Evolutionary conservation across 768 basidiomycete species (phyloP), one percentile per base, ranked within the genome.

Genomic region (Pisolithus microcarpus): DNA sequence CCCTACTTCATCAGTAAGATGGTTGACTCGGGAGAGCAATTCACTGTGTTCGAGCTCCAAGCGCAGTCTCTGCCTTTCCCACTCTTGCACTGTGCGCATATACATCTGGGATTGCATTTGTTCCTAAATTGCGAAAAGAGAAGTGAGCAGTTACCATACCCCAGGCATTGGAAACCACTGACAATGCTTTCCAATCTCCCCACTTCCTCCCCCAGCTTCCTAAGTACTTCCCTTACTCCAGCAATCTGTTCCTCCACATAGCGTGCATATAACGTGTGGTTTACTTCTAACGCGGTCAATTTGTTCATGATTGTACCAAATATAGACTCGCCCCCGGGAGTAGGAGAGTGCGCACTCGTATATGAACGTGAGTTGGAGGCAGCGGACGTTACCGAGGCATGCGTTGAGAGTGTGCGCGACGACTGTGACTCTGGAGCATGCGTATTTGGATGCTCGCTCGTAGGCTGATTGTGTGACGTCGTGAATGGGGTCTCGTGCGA

Each of bases 231-330:
- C 5, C 90, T 72, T 18, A 96, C 78, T 28, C 81, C 79, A 13
- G 76, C 66, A 0, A 84, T 87, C 61, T 98, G 95, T 61, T 94
- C 91, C 58, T 93, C 92, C 11, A 96, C 83, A 62, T 96, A 98
- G 16, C 82, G 68, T 19, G 83, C 78, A 40, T 90, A 85, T 4
- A 97, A 74, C 0, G 90, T 90, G 43, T 92, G 87, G 58, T 94
- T 96, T 8, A 78, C 78, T 66, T 98, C 94, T 13, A 98, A 76
- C 6, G 81, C 79, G 2, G 81, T 79, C 10, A 99, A 76, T 7
- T 93, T 84, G 58, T 96, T 95, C 82, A 94, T 94, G 58, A 98
- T 99, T 11, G 86, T 90, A 7, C 92, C 85, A 60, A 96, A 98
- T 56, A 99, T 93, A 2, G 91, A 94, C 65, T 99, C 96, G 21